These are phyloP conservation scores for Diaporthe sp. DNA, from an alignment of 2,329 filamentous ascomycete species.

Conservation along the genomic window DNA sequence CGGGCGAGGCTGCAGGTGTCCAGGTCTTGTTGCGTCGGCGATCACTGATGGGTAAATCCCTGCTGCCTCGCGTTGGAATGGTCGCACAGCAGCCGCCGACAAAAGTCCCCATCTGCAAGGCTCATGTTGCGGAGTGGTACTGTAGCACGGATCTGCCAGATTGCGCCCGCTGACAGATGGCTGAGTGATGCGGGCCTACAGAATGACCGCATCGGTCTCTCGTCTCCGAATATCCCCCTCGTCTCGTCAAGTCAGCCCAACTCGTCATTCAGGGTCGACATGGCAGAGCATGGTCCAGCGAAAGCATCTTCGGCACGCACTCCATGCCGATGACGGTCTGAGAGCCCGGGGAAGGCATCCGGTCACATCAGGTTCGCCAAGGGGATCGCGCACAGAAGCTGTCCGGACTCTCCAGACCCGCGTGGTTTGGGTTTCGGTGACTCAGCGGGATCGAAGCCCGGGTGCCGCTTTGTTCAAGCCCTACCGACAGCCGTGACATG, in stretches of 20 bases:
- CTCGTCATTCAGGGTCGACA: neutral
- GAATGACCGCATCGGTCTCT: constrained; percentile 10
- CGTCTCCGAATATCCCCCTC: neutral
- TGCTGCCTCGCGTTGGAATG: constrained; percentile 4
- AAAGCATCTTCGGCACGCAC: constrained; percentile 24
- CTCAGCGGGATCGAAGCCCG: constrained; percentile 33
- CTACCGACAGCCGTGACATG: constrained; percentile 30
- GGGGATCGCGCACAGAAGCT: constrained; percentile 4
- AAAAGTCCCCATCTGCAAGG: constrained; percentile 35
- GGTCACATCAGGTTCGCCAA: constrained; percentile 32
- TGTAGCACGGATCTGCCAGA: constrained; percentile 31
- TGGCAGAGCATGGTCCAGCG: constrained; percentile 8
- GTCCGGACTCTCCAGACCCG: constrained; percentile 9
- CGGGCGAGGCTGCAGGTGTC: constrained; percentile 11
- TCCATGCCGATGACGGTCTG: constrained; percentile 26
- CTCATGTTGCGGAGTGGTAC: constrained; percentile 6
- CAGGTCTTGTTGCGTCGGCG: neutral
- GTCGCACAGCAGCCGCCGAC: constrained; percentile 35
- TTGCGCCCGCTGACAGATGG: constrained; percentile 28
- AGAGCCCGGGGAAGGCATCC: constrained; percentile 29
- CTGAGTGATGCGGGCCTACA: constrained; percentile 27
- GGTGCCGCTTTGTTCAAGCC: constrained; percentile 24
- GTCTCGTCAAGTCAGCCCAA: neutral
- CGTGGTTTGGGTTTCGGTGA: constrained; percentile 37
- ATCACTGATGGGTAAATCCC: constrained; percentile 28